Conservation (phyloP, 2,329 filamentous ascomycete genomes). For the Fonsecaea nubica region DNA sequence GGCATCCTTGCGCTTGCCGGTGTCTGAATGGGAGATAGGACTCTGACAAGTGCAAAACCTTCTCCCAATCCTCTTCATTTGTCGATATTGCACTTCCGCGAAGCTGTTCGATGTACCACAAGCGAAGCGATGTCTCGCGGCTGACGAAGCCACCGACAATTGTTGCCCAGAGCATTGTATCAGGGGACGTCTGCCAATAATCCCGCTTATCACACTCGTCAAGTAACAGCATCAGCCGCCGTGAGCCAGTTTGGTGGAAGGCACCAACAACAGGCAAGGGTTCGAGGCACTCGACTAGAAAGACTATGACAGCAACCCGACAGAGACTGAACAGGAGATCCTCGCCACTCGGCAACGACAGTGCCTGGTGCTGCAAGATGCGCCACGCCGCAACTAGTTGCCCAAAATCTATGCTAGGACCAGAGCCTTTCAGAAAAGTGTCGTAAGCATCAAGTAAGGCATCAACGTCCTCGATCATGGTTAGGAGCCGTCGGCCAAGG, state of each 20-base stretch:
- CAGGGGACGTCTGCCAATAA: conserved; percentile 41
- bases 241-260: conserved; percentile 21
- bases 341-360: conserved; percentile 11
- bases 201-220: conserved; percentile 35
- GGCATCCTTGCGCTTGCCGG: conserved; percentile 22
- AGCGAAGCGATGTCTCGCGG: conserved; percentile 13
- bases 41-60: conserved; percentile 8
- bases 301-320: conserved; percentile 23
- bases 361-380: conserved; percentile 23
- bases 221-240: conserved; percentile 36
- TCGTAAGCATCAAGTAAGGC: conserved; percentile 16
- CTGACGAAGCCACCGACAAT: conserved; percentile 48
- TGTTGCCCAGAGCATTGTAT: conserved; percentile 46
- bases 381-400: conserved; percentile 25
- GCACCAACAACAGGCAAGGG: conserved; percentile 11
- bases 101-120: conserved; percentile 24
- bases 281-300: conserved; percentile 28
- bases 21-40: conserved; percentile 20
- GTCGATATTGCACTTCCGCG: conserved; percentile 9
- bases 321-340: conserved; percentile 22
- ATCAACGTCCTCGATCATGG: conserved; percentile 12
- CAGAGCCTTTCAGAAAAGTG: conserved; percentile 10
- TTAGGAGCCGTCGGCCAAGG: conserved; percentile 6
- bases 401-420: conserved; percentile 20
- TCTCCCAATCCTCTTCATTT: conserved; percentile 6